These are phyloP conservation scores for Boletellus sp. DNA, from an alignment of 768 basidiomycete genomes.

Conservation along the genomic window DNA sequence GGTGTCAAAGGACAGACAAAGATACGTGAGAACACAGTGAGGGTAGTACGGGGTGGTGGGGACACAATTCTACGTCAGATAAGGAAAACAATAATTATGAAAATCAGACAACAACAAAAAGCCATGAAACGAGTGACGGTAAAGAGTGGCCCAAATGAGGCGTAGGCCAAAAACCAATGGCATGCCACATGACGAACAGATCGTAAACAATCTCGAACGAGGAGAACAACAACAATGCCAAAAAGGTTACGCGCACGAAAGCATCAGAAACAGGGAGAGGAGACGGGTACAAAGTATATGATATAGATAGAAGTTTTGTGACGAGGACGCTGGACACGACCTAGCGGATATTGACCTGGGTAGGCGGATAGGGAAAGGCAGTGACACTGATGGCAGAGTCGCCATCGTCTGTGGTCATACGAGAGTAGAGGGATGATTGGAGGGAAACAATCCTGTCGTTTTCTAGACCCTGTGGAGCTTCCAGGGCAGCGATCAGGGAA, in stretches of 20 bases:
- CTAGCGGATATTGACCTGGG: constrained; percentile 11
- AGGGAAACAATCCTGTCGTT: constrained; percentile 53
- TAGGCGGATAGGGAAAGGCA: constrained; percentile 32
- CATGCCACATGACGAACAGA: constrained; percentile 4
- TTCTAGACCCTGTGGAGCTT: constrained; percentile 43
- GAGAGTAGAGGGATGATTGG: constrained; percentile 46
- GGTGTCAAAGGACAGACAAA: no score
- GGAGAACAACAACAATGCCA: not conserved
- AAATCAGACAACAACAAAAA: not conserved
- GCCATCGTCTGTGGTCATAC: constrained; percentile 19
- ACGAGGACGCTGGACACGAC: not conserved
- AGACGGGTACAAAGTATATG: constrained; percentile 8
- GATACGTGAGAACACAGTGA: not conserved
- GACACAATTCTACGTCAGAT: constrained; percentile 5
- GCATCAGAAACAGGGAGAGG: constrained; percentile 3
- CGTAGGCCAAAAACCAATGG: constrained; percentile 15
- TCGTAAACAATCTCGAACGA: constrained; percentile 4
- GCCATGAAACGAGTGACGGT: constrained; percentile 15
- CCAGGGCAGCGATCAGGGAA: constrained; percentile 67
- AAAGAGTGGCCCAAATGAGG: constrained; percentile 1
- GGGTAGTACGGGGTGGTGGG: no score
- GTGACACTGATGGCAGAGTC: constrained; percentile 27
- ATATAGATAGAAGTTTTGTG: constrained; percentile 1
- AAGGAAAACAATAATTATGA: not conserved
- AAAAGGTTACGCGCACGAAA: constrained; percentile 15